Percentiles rank a stretch among this genome's conserved stretches.
Conservation (phyloP, 1,139 yeast species). For the Spathaspora jeffriesii region DNA sequence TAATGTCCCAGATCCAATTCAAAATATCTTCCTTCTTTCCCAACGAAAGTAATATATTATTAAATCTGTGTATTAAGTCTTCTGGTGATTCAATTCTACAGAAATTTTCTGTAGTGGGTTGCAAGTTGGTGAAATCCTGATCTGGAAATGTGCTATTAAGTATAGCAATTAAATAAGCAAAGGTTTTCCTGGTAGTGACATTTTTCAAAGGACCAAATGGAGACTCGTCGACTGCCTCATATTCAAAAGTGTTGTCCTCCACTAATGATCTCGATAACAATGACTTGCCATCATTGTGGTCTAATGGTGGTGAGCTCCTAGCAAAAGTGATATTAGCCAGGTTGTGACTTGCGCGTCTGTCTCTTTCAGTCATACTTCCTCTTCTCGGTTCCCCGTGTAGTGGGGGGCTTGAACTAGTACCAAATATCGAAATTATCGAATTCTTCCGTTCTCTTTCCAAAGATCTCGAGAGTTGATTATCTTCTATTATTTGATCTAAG, state of each 20-base stretch:
- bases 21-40: constrained; percentile 59
- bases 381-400: constrained; percentile 15
- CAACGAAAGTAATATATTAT: constrained; percentile 75
- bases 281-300: constrained; percentile 6
- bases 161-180: constrained; percentile 89
- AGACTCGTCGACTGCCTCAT: constrained; percentile 50
- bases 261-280: constrained; percentile 21
- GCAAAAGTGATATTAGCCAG: constrained; percentile 10
- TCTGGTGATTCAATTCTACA: constrained; percentile 45
- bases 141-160: constrained; percentile 94
- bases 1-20: constrained; percentile 85
- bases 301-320: constrained; percentile 8
- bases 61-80: constrained; percentile 70
- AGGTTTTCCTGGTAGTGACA: constrained; percentile 81
- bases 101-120: constrained; percentile 78
- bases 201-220: constrained; percentile 95
- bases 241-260: constrained; percentile 21
- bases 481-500: constrained; percentile 65
- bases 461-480: constrained; percentile 45
- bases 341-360: constrained; percentile 24
- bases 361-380: constrained; percentile 24
- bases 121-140: constrained; percentile 86
- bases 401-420: constrained; percentile 38
- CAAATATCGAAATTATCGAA: constrained; percentile 36
- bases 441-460: constrained; percentile 42